phyloP scores from a whole-genome alignment of 176 grass and related monocot genomes.

The Phoenix roebelenii region DNA sequence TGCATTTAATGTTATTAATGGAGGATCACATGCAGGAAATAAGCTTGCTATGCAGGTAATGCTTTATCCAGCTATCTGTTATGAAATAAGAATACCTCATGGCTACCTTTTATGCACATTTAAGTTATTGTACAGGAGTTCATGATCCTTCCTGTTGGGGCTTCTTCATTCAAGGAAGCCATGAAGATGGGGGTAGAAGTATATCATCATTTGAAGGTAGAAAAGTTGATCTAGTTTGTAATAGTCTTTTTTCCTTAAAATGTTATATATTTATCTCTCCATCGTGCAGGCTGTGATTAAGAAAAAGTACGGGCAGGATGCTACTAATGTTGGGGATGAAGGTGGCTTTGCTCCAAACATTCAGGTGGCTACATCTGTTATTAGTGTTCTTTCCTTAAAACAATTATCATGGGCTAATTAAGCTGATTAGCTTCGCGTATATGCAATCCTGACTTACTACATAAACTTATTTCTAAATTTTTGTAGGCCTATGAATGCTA shows the following conservation, averaged over 20 bases:
- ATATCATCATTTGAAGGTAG: conserved; percentile 87
- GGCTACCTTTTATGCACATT: neutral
- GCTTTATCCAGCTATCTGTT: neutral
- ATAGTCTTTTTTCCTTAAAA: neutral
- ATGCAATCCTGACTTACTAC: too few species aligned
- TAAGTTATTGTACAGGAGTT: conserved; percentile 49
- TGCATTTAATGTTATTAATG: conserved; percentile 97
- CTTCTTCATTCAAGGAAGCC: conserved; percentile 84
- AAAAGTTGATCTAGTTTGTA: neutral
- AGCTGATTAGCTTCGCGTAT: too few species aligned
- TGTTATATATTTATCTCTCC: neutral
- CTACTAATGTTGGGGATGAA: conserved; percentile 94
- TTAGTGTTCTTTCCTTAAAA: too few species aligned
- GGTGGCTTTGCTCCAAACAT: conserved; percentile 97
- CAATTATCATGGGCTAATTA: too few species aligned
- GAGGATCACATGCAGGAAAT: conserved; percentile 89
- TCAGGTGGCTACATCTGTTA: conserved; percentile 42
- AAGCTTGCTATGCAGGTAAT: conserved; percentile 84
- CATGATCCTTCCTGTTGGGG: conserved; percentile 93
- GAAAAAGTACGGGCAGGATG: conserved; percentile 97
- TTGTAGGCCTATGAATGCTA: too few species aligned
- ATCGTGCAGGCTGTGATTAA: conserved; percentile 62
- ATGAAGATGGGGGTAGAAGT: conserved; percentile 99
- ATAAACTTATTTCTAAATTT: too few species aligned
- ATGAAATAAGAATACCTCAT: neutral